Conservation (phyloP, 2,329 filamentous ascomycete genomes). For the Cercospora sp. region DNA sequence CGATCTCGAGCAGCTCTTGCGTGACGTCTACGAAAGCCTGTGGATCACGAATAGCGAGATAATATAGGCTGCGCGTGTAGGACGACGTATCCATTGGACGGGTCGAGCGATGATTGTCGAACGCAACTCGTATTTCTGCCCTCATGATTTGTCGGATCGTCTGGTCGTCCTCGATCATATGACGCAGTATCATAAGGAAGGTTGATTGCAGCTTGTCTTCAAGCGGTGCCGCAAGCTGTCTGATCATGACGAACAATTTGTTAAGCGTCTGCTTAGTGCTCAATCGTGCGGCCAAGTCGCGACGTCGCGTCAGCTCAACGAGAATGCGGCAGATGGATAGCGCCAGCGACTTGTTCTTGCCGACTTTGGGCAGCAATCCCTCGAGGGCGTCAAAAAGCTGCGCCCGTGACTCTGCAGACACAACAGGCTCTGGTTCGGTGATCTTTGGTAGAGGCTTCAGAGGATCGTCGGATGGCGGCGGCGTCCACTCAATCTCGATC, state of each 20-base stretch:
- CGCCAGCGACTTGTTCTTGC: conserved; percentile 82
- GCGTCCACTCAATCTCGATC: conserved; percentile 67
- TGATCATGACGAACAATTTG: conserved; percentile 90
- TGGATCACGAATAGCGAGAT: conserved; percentile 77
- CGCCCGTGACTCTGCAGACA: conserved; percentile 66
- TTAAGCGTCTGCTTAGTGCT: conserved; percentile 88
- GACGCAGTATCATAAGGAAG: conserved; percentile 83
- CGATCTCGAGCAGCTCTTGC: conserved; percentile 77
- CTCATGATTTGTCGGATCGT: conserved; percentile 90
- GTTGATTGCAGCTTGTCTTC: conserved; percentile 72
- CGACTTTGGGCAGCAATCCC: conserved; percentile 79
- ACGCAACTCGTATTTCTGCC: conserved; percentile 78
- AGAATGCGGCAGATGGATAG: conserved; percentile 80
- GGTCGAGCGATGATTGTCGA: conserved; percentile 55
- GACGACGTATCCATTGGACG: conserved; percentile 64
- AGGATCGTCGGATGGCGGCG: conserved; percentile 47
- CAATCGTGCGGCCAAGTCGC: conserved; percentile 71
- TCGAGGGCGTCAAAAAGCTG: conserved; percentile 75
- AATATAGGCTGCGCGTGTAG: conserved; percentile 76
- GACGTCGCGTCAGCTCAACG: conserved; percentile 81
- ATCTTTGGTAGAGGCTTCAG: conserved; percentile 53
- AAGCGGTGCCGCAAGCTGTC: conserved; percentile 79
- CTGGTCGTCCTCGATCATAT: conserved; percentile 91
- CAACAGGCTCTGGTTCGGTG: conserved; percentile 60
- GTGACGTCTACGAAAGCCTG: conserved; percentile 84